Percentiles rank a stretch among this genome's conserved stretches.
These are phyloP conservation scores for Mycena filopes DNA, from an alignment of 768 basidiomycete species.

Conservation along the genomic window DNA sequence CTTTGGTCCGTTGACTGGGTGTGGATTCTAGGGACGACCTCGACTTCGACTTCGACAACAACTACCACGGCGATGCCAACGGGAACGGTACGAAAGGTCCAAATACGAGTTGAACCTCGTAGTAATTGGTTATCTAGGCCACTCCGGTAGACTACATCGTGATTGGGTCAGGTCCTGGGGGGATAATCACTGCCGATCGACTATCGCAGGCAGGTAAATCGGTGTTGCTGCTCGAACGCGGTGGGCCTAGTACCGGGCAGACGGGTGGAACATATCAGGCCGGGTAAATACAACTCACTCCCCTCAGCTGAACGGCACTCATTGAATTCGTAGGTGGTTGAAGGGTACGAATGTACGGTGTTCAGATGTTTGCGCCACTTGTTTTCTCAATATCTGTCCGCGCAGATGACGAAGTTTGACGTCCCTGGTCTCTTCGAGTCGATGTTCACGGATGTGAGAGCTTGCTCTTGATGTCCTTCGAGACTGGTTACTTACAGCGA, in stretches of 20 bases:
- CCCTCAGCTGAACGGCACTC: not conserved
- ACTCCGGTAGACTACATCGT: constrained; percentile 60
- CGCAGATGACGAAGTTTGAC: constrained; percentile 73
- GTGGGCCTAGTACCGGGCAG: constrained; percentile 67
- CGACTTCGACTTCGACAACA: constrained; percentile 45
- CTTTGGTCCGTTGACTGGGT: not conserved
- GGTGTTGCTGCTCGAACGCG: constrained; percentile 70
- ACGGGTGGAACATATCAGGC: constrained; percentile 70
- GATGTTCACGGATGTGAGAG: constrained; percentile 72
- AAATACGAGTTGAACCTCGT: not conserved
- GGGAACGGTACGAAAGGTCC: constrained; percentile 36
- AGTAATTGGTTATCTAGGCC: not conserved
- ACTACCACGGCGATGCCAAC: constrained; percentile 49
- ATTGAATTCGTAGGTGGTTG: constrained; percentile 48
- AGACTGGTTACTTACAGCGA: no score
- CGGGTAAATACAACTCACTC: constrained; percentile 16
- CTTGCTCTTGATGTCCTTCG: no score
- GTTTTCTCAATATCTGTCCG: constrained; percentile 6
- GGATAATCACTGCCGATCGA: constrained; percentile 67
- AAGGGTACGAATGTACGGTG: constrained; percentile 54
- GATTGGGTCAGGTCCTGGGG: constrained; percentile 69
- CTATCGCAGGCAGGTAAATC: constrained; percentile 71
- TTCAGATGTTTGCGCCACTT: not conserved
- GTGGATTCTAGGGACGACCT: constrained; percentile 38
- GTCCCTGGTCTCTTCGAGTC: constrained; percentile 73